A percentile compares a stretch with the other conserved stretches of the same genome.
phyloP scores from a whole-genome alignment of 345 rosid species.

The Linum lewisii region DNA sequence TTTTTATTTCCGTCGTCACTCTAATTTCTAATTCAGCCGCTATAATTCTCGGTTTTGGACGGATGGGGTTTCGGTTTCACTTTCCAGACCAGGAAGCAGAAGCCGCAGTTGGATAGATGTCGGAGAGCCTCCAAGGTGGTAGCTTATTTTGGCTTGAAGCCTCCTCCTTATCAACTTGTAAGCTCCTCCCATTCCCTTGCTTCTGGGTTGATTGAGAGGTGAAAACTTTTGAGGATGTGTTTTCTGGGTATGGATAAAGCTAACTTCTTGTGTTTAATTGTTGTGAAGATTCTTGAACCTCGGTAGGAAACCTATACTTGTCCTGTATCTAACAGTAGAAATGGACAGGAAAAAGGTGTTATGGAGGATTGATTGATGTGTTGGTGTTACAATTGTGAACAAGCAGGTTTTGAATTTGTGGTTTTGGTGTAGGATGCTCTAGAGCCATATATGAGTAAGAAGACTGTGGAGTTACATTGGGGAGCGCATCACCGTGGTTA shows the following conservation, averaged over 20 bases:
- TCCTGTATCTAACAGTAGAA: not conserved
- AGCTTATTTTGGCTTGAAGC: constrained; percentile 73
- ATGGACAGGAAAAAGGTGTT: not conserved
- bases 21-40: not conserved
- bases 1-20: no score
- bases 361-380: not conserved
- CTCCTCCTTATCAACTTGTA: constrained; percentile 85
- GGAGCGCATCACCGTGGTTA: constrained; percentile 58
- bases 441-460: constrained; percentile 80
- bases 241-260: not conserved
- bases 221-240: no score
- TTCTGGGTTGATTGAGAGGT: no score
- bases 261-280: no score
- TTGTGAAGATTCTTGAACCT: not conserved
- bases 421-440: constrained; percentile 52
- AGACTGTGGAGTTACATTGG: constrained; percentile 71
- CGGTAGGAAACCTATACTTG: not conserved
- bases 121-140: constrained; percentile 31
- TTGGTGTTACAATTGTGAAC: not conserved
- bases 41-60: not conserved
- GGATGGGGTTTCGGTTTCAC: not conserved
- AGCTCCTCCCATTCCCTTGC: constrained; percentile 13
- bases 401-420: not conserved
- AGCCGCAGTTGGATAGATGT: constrained; percentile 22
- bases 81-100: constrained; percentile 30